A percentile compares a stretch with the other conserved stretches of the same genome.
Conservation (phyloP, 192 early-diverging fungal species). For the Coemansia asiatica region DNA sequence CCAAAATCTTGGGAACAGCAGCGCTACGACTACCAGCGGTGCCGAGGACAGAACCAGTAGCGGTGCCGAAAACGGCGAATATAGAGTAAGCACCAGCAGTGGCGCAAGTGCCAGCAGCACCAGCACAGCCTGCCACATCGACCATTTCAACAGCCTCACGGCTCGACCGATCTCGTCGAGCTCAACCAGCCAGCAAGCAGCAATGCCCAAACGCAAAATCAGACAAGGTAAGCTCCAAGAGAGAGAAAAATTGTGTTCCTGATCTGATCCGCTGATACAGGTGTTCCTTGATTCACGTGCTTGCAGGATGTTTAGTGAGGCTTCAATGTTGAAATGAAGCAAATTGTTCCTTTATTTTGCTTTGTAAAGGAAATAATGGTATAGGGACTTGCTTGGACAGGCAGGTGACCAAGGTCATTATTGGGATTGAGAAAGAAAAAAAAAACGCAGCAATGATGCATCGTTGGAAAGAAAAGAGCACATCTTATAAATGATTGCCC, state of each 20-base stretch:
- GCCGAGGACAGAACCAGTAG: background rate
- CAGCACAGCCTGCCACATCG: slow-evolving; percentile 15
- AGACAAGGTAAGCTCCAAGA: slow-evolving; percentile 26
- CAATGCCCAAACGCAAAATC: slow-evolving; percentile 40
- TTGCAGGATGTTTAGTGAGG: no score
- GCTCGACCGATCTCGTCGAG: background rate
- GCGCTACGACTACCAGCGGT: background rate
- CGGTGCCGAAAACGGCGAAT: background rate
- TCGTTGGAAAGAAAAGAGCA: background rate
- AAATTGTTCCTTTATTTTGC: background rate
- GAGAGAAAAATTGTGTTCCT: background rate
- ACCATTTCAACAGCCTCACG: background rate
- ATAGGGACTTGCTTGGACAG: background rate
- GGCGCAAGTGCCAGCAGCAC: slow-evolving; percentile 2
- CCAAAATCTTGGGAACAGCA: slow-evolving; percentile 12
- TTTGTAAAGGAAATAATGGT: background rate
- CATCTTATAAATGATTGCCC: background rate
- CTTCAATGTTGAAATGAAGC: no score
- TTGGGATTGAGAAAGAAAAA: background rate
- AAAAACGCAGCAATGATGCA: background rate
- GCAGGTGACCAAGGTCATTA: background rate
- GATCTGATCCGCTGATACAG: background rate
- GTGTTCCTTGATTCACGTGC: background rate
- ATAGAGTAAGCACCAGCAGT: background rate
- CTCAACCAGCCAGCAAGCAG: slow-evolving; percentile 8